Evolutionary conservation across 306 rosid genomes (phyloP), one percentile per base, ranked within the genome.

Genomic region (Cyclanthera cordifolia): DNA sequence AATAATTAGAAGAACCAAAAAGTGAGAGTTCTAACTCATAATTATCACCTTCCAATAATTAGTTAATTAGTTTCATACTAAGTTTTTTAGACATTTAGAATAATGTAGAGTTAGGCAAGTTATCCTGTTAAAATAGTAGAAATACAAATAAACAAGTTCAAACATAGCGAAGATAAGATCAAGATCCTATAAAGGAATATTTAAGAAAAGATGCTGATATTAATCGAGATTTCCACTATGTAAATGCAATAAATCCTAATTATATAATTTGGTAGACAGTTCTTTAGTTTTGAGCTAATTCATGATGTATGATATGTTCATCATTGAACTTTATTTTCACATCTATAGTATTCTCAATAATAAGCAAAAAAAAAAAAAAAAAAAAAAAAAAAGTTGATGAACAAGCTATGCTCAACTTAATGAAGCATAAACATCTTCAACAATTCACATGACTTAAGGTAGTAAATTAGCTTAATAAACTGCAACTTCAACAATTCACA

Each of bases 401-500:
- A 48, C 54, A 32, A 16, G 27, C 41, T 23, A 68, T 49, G 72
- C 58, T 47, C 8, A 37, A 8, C 58, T 47, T 37, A 37, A 8
- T 37, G 43, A 37, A 37, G 11, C 43, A 37, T 37, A 11, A 37
- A 37, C 43, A 13, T 53, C 28, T 10, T 10, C 53, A 24, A 8
- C 59, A 69, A 70, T 41, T 66, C 71, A 66, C 43, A 43, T 15
- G 34, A 37, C 43, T 64, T 20, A 43, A 19, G 68, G n/a, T 41
- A 50, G 48, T 20, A 41, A 8, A 43, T 64, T 45, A 64, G 53
- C 53, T 43, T 43, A 64, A 64, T 23, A 64, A 64, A 64, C 53
- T 45, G 34, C 24, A n/a, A n/a, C n/a, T n/a, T n/a, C n/a, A n/a
- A n/a, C n/a, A n/a, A 61, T 41, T 66, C 71, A 66, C 43, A 43